Conservation (phyloP, 495 filamentous ascomycete species). For the Clavariopsis aquatica region DNA sequence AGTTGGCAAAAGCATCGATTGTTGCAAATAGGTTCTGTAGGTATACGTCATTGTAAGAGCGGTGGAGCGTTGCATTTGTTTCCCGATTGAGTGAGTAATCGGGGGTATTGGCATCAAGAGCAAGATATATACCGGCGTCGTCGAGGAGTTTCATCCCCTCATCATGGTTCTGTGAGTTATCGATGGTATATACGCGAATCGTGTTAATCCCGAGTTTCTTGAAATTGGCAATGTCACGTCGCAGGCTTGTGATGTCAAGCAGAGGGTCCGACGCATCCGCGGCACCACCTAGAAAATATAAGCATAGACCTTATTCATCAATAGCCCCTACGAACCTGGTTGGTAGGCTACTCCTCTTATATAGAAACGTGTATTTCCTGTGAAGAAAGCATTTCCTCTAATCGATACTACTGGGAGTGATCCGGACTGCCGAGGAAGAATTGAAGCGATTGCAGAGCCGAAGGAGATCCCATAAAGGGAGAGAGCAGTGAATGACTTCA, state of each 20-base stretch:
- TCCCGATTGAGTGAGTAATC: slow-evolving; percentile 81
- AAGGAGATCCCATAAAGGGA: slow-evolving; percentile 11
- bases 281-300: slow-evolving; percentile 60
- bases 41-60: slow-evolving; percentile 88
- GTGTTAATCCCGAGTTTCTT: slow-evolving; percentile 87
- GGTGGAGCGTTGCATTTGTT: slow-evolving; percentile 49
- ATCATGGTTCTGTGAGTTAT: slow-evolving; percentile 81
- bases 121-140: slow-evolving; percentile 73
- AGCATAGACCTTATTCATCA: not conserved
- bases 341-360: slow-evolving; percentile 94
- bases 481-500: slow-evolving; percentile 27
- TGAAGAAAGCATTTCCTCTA: slow-evolving; percentile 73
- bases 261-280: slow-evolving; percentile 77
- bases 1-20: slow-evolving; percentile 81
- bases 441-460: slow-evolving; percentile 21
- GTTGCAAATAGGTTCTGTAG: slow-evolving; percentile 92
- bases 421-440: slow-evolving; percentile 25
- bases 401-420: slow-evolving; percentile 47
- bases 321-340: slow-evolving; percentile 53
- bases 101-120: slow-evolving; percentile 79
- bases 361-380: slow-evolving; percentile 81
- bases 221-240: slow-evolving; percentile 82
- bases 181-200: slow-evolving; percentile 87
- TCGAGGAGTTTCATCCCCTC: slow-evolving; percentile 46
- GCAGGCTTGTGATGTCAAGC: slow-evolving; percentile 66